These are phyloP conservation scores for Physaria fendleri DNA, from an alignment of 345 rosid species.

Conservation along the genomic window DNA sequence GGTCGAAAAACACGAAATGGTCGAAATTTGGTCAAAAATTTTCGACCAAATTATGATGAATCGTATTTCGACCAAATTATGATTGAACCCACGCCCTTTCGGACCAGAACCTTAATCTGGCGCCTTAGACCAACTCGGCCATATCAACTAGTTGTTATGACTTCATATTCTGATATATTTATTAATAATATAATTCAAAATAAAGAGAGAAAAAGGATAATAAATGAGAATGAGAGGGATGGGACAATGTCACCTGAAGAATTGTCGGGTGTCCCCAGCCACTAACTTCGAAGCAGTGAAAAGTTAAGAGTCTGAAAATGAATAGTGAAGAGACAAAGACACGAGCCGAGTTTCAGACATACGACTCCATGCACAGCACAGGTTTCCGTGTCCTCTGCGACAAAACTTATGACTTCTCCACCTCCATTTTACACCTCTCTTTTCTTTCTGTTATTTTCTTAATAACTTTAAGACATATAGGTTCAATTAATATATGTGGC, in stretches of 20 bases:
- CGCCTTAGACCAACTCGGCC: constrained; percentile 99
- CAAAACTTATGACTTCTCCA: constrained; percentile 28
- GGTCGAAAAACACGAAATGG: no score
- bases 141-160: constrained; percentile 59
- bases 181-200: no score
- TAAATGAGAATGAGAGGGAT: constrained; percentile 7
- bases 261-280: constrained; percentile 26
- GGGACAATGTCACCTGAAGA: constrained; percentile 32
- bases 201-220: no score
- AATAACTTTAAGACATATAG: no score
- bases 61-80: no score
- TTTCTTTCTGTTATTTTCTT: not conserved
- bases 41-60: no score
- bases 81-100: constrained; percentile 99
- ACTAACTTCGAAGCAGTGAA: constrained; percentile 16
- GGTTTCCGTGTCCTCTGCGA: constrained; percentile 16
- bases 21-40: no score
- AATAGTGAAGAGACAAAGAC: constrained; percentile 23
- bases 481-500: not conserved
- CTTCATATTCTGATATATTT: no score
- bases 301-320: constrained; percentile 22
- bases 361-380: constrained; percentile 18
- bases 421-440: not conserved
- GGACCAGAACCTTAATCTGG: constrained; percentile 99
- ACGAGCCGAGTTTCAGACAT: constrained; percentile 25